phyloP scores from a whole-genome alignment of 768 basidiomycete species.

The Collybia sp. region DNA sequence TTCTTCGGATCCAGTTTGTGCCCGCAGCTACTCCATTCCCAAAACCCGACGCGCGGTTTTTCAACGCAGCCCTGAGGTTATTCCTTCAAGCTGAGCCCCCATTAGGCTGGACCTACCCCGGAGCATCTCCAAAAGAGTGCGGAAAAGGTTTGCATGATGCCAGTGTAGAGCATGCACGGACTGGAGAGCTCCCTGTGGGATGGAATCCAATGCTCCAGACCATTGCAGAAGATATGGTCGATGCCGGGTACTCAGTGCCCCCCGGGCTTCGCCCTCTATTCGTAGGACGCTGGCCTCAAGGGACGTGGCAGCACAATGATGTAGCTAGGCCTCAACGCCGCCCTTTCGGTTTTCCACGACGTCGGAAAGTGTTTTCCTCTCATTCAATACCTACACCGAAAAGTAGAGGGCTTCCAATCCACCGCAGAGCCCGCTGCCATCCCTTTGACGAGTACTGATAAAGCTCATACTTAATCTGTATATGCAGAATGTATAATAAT shows the following conservation, averaged over 20 bases:
- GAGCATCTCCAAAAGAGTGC: background rate
- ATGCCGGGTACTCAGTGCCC: constrained; percentile 13
- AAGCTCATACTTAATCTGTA: background rate
- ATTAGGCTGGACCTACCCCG: constrained; percentile 1
- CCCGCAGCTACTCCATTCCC: constrained; percentile 21
- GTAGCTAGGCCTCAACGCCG: constrained; percentile 5
- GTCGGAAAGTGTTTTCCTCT: background rate
- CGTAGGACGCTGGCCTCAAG: constrained; percentile 9
- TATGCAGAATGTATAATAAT: no score
- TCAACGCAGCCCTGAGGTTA: constrained; percentile 54
- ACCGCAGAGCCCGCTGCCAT: background rate
- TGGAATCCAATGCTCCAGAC: constrained; percentile 12
- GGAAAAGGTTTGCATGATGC: background rate
- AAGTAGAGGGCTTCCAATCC: background rate
- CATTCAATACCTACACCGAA: background rate
- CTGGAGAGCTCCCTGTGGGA: constrained; percentile 1
- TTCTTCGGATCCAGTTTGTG: constrained; percentile 1
- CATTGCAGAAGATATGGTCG: constrained; percentile 11
- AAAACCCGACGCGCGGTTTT: constrained; percentile 59
- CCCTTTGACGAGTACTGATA: background rate
- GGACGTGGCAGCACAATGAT: constrained; percentile 1
- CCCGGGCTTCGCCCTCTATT: constrained; percentile 13
- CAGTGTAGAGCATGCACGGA: background rate
- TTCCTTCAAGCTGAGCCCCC: constrained; percentile 12
- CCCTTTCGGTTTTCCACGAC: constrained; percentile 8